phyloP scores from a whole-genome alignment of 2,329 filamentous ascomycete genomes.

The Kalmusia sp. region DNA sequence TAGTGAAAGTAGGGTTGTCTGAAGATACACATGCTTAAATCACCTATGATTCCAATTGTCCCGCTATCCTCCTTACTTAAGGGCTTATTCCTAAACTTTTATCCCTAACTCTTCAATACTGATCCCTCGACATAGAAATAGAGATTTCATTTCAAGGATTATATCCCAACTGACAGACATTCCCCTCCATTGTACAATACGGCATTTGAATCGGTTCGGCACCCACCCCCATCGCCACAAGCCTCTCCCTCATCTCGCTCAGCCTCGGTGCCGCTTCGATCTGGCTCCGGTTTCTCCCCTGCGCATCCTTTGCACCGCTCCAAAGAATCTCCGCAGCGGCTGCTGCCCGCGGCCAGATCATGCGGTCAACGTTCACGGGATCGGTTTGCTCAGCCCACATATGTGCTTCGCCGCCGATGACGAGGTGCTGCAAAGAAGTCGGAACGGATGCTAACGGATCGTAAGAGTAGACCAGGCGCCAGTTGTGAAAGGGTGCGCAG shows the following conservation, averaged over 20 bases:
- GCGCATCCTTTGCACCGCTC: constrained; percentile 72
- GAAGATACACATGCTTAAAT: too few species aligned
- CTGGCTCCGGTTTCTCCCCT: constrained; percentile 74
- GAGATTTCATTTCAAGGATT: background rate
- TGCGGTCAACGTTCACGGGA: constrained; percentile 73
- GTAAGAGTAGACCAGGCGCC: constrained; percentile 81
- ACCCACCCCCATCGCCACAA: constrained; percentile 71
- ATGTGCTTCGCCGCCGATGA: constrained; percentile 82
- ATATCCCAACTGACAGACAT: constrained; percentile 18
- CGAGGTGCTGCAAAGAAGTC: constrained; percentile 67
- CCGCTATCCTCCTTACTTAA: too few species aligned
- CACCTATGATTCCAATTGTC: too few species aligned
- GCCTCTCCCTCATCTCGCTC: constrained; percentile 76
- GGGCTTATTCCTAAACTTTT: too few species aligned
- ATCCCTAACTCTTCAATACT: too few species aligned
- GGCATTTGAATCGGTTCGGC: constrained; percentile 75
- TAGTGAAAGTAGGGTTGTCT: too few species aligned
- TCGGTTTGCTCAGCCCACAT: constrained; percentile 85
- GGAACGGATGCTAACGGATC: constrained; percentile 74
- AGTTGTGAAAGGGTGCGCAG: constrained; percentile 81
- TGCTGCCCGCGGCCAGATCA: constrained; percentile 78
- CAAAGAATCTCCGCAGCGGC: constrained; percentile 82
- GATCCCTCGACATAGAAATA: too few species aligned
- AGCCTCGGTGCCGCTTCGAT: constrained; percentile 73
- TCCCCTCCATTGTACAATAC: constrained; percentile 71